Evolutionary conservation across 139 green algal genomes (phyloP).

Genomic region (Yamagishiella unicocca): DNA sequence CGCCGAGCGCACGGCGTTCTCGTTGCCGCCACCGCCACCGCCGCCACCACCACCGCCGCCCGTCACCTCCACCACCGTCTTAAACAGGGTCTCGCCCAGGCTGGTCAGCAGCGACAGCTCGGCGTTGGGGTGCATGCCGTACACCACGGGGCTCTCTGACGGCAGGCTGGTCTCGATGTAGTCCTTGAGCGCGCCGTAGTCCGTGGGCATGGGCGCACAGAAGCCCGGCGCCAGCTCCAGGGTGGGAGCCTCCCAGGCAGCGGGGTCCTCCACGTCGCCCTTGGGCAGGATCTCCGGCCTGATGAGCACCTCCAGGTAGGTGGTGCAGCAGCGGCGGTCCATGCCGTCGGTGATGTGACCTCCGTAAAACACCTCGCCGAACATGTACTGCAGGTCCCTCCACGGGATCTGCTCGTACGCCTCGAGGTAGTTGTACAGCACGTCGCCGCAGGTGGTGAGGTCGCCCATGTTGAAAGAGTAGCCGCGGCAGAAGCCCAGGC

Average conservation of each 20-base stretch:
- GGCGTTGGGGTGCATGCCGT: constrained; percentile 92
- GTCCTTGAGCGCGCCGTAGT: constrained; percentile 77
- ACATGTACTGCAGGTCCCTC: constrained; percentile 91
- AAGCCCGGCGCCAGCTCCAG: constrained; percentile 86
- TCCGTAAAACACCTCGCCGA: constrained; percentile 90
- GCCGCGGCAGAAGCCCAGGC: constrained; percentile 90
- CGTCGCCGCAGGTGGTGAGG: constrained; percentile 87
- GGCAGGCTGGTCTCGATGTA: constrained; percentile 86
- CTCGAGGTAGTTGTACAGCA: constrained; percentile 91
- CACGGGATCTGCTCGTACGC: constrained; percentile 83
- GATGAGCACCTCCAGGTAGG: constrained; percentile 90
- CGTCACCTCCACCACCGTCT: constrained; percentile 82
- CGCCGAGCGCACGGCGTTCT: constrained; percentile 68
- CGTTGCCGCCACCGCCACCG: constrained; percentile 59
- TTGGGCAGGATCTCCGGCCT: constrained; percentile 78
- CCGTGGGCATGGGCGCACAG: constrained; percentile 76
- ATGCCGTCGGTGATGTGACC: constrained; percentile 91
- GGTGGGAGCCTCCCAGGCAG: constrained; percentile 66
- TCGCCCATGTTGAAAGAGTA: constrained; percentile 95
- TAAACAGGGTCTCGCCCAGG: constrained; percentile 89
- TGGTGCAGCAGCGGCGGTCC: constrained; percentile 88
- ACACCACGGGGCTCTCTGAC: constrained; percentile 84
- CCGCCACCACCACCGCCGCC: constrained; percentile 74
- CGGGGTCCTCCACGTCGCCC: constrained; percentile 61
- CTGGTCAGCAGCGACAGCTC: constrained; percentile 87